Conservation (phyloP, 306 rosid genomes). For the Lotus japonicus region DNA sequence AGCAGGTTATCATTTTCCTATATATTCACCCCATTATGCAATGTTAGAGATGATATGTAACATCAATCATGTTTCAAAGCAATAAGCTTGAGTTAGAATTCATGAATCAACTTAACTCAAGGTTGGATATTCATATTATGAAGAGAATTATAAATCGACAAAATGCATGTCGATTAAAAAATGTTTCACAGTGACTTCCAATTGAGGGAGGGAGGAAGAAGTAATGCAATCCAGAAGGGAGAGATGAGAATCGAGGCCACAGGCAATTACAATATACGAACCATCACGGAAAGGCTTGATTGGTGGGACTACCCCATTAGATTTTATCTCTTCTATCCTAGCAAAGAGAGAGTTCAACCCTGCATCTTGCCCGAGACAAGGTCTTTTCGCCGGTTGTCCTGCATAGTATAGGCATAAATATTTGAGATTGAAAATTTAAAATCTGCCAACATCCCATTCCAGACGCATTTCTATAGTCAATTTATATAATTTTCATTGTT, state of each 20-base stretch:
- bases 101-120: neutral
- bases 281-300: slow-evolving; percentile 59
- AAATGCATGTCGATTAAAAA: neutral
- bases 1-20: neutral
- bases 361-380: slow-evolving; percentile 30
- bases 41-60: neutral
- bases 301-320: slow-evolving; percentile 24
- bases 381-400: slow-evolving; percentile 32
- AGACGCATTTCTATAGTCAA: neutral
- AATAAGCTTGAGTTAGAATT: neutral
- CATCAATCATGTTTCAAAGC: neutral
- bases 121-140: neutral
- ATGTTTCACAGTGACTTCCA: neutral
- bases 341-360: slow-evolving; percentile 28
- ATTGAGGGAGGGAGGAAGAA: neutral
- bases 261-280: slow-evolving; percentile 25
- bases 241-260: neutral
- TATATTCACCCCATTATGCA: neutral
- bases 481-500: neutral
- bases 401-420: slow-evolving; percentile 33
- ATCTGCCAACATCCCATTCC: neutral
- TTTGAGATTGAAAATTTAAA: slow-evolving; percentile 16
- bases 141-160: neutral
- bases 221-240: neutral
- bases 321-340: slow-evolving; percentile 26